These are phyloP conservation scores for Hansenula lynferdii DNA, from an alignment of 1,139 yeast species.

Conservation along the genomic window DNA sequence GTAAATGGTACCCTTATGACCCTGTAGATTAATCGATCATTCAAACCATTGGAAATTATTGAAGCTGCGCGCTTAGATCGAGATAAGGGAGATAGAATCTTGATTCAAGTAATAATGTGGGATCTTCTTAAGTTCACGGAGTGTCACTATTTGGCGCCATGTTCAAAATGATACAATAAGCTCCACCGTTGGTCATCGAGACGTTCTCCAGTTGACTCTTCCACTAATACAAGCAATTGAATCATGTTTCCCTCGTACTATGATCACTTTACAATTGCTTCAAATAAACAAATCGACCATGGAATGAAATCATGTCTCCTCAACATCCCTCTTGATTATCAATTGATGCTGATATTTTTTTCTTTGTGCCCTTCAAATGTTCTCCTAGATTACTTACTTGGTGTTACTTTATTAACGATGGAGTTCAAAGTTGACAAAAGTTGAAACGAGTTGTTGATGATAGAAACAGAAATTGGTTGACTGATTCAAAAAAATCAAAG, in stretches of 20 bases:
- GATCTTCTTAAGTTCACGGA: too few species aligned
- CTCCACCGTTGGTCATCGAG: too few species aligned
- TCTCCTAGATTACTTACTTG: neutral
- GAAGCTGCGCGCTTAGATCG: neutral
- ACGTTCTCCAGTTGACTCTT: too few species aligned
- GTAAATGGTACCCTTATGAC: too few species aligned
- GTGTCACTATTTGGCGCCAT: too few species aligned
- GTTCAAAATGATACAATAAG: too few species aligned
- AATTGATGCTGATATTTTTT: too few species aligned
- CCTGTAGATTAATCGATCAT: too few species aligned
- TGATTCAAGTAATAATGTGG: neutral
- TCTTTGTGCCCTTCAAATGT: too few species aligned
- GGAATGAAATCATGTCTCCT: neutral
- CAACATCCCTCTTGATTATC: neutral
- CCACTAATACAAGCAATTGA: too few species aligned
- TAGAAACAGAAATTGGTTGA: slow-evolving; percentile 2
- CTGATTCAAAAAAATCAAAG: slow-evolving; percentile 1
- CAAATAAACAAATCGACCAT: slow-evolving; percentile 1
- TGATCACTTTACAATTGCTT: neutral
- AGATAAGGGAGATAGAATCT: neutral
- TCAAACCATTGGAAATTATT: too few species aligned
- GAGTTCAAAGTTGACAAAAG: slow-evolving; percentile 1
- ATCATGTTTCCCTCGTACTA: too few species aligned
- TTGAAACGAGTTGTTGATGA: neutral
- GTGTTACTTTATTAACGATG: slow-evolving; percentile 1